phyloP scores from a whole-genome alignment of 73 alveolate species.

The Stentor coeruleus region DNA sequence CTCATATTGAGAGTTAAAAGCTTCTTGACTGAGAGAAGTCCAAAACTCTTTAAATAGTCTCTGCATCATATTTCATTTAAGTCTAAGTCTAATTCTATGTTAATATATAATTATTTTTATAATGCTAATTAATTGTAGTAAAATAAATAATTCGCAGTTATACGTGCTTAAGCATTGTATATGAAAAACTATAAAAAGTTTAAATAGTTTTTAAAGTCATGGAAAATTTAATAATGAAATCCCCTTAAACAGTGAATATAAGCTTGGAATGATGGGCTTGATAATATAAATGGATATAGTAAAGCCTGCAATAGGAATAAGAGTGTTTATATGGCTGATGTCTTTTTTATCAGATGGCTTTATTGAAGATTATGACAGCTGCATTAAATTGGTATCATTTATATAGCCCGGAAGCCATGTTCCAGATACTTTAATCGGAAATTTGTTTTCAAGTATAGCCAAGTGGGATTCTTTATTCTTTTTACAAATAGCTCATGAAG shows the following conservation, averaged over 20 bases:
- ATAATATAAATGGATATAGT: neutral
- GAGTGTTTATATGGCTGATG: neutral
- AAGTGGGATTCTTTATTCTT: slow-evolving; percentile 23
- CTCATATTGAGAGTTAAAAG: slow-evolving; percentile 86
- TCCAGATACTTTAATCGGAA: slow-evolving; percentile 15
- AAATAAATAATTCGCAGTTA: no score
- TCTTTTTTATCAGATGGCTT: neutral
- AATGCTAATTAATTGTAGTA: no score
- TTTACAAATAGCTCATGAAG: slow-evolving; percentile 27
- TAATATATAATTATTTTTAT: no score
- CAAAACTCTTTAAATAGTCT: slow-evolving; percentile 91
- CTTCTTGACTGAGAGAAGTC: slow-evolving; percentile 68
- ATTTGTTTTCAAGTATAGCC: slow-evolving; percentile 16
- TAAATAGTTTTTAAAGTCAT: no score
- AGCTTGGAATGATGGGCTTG: no score
- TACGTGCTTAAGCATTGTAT: no score
- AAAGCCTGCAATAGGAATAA: neutral
- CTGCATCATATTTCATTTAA: no score
- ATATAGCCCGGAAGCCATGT: slow-evolving; percentile 13
- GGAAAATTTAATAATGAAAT: no score
- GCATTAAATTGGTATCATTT: neutral
- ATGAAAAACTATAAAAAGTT: no score
- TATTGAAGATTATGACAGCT: neutral
- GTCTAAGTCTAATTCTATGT: no score
- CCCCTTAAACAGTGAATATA: no score